These are phyloP conservation scores for Hypoxylon fragiforme DNA, from an alignment of 495 filamentous ascomycete species.

Conservation along the genomic window DNA sequence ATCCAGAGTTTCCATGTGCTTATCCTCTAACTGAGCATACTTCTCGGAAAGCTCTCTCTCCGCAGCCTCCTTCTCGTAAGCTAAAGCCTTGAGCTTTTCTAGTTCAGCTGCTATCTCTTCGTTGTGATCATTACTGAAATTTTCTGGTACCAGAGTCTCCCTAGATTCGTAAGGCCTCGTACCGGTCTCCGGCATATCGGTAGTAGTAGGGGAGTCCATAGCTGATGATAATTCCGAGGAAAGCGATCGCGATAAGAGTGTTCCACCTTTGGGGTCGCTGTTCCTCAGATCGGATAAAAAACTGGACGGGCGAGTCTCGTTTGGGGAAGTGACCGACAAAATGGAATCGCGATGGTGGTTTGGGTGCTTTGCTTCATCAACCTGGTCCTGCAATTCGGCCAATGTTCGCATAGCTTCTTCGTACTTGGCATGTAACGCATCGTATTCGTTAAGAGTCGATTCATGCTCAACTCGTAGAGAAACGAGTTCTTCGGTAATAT, in stretches of 20 bases:
- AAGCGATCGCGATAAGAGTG: conserved; percentile 86
- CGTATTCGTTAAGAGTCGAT: conserved; percentile 75
- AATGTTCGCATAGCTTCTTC: conserved; percentile 83
- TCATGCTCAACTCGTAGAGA: conserved; percentile 91
- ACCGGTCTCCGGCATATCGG: conserved; percentile 63
- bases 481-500: conserved; percentile 87
- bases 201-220: conserved; percentile 76
- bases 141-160: conserved; percentile 27
- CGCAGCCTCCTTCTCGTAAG: conserved; percentile 75
- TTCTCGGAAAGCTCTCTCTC: conserved; percentile 71
- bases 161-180: conserved; percentile 39
- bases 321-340: conserved; percentile 58
- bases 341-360: conserved; percentile 55
- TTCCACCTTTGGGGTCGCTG: conserved; percentile 74
- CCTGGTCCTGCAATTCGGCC: conserved; percentile 79
- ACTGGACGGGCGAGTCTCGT: conserved; percentile 73
- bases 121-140: conserved; percentile 36
- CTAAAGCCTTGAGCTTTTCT: conserved; percentile 67
- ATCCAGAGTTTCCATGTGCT: conserved; percentile 79
- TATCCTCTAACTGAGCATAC: conserved; percentile 77
- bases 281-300: conserved; percentile 88
- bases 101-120: conserved; percentile 63
- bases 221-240: conserved; percentile 94
- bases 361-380: conserved; percentile 79
- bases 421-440: conserved; percentile 83